A percentile compares a stretch with the other conserved stretches of the same genome.
Conservation (phyloP, 2,329 filamentous ascomycete species). For the Orbilia oligospora region DNA sequence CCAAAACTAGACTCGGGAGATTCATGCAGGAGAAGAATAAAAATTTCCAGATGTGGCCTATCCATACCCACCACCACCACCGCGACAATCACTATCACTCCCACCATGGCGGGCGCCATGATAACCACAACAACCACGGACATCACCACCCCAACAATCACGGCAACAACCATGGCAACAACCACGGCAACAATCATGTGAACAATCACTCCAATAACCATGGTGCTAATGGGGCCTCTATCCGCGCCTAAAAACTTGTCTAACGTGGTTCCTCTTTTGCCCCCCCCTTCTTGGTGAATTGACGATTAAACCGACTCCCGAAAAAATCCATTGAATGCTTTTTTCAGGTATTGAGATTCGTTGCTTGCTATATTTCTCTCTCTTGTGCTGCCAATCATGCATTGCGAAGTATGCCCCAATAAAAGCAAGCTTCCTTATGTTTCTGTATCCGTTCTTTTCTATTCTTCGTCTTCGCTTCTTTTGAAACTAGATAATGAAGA, state of each 20-base stretch:
- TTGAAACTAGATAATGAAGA: slow-evolving; percentile 60
- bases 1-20: slow-evolving; percentile 58
- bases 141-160: slow-evolving; percentile 66
- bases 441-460: slow-evolving; percentile 50
- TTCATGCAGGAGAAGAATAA: slow-evolving; percentile 61
- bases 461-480: slow-evolving; percentile 31
- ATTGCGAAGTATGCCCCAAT: slow-evolving; percentile 43
- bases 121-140: slow-evolving; percentile 73
- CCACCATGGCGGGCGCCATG: slow-evolving; percentile 67
- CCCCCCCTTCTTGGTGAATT: slow-evolving; percentile 21
- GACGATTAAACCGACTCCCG: slow-evolving; percentile 12
- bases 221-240: slow-evolving; percentile 42
- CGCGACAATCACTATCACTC: slow-evolving; percentile 27
- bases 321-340: slow-evolving; percentile 22
- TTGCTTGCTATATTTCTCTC: slow-evolving; percentile 32
- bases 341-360: slow-evolving; percentile 21
- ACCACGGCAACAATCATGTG: slow-evolving; percentile 72
- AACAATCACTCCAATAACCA: slow-evolving; percentile 69
- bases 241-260: slow-evolving; percentile 33
- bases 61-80: slow-evolving; percentile 33
- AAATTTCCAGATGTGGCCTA: slow-evolving; percentile 60
- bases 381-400: slow-evolving; percentile 42
- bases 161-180: slow-evolving; percentile 67
- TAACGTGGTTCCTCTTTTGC: slow-evolving; percentile 10
- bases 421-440: slow-evolving; percentile 48